phyloP scores from a whole-genome alignment of 441 rosid genomes.

The Populus hybrid region DNA sequence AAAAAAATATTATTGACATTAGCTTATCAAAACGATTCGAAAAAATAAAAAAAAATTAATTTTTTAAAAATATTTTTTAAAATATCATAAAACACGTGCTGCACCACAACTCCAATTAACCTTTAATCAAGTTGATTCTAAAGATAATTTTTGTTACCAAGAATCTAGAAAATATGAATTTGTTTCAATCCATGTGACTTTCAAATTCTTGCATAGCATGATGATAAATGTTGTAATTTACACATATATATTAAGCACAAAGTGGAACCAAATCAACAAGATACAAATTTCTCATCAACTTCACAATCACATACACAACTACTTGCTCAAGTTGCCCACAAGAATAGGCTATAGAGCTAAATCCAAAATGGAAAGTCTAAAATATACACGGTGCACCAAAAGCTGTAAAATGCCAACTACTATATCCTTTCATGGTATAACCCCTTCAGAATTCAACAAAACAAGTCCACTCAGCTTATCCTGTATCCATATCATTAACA shows the following conservation, averaged over 20 bases:
- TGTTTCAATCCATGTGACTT: not conserved
- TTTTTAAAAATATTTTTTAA: too few relatives aligned
- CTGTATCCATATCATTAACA: not conserved
- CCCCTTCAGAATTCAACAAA: too few relatives aligned
- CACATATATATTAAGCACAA: too few relatives aligned
- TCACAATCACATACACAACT: too few relatives aligned
- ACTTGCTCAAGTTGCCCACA: too few relatives aligned
- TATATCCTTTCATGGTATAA: not conserved
- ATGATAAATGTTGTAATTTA: too few relatives aligned
- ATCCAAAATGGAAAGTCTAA: not conserved
- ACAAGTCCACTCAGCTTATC: not conserved
- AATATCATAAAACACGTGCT: accelerated
- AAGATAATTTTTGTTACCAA: not conserved
- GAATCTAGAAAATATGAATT: too few relatives aligned
- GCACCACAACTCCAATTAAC: accelerated
- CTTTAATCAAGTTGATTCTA: not conserved
- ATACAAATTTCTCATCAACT: too few relatives aligned
- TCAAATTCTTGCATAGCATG: too few relatives aligned
- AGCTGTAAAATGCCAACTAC: accelerated
- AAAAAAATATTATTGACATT: too few relatives aligned
- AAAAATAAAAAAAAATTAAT: too few relatives aligned
- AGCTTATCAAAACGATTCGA: accelerated
- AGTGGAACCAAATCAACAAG: accelerated
- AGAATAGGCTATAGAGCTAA: not conserved
- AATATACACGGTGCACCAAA: not conserved